phyloP scores from a whole-genome alignment of 805 yeast genomes.

The Yarrowia osloensis region DNA sequence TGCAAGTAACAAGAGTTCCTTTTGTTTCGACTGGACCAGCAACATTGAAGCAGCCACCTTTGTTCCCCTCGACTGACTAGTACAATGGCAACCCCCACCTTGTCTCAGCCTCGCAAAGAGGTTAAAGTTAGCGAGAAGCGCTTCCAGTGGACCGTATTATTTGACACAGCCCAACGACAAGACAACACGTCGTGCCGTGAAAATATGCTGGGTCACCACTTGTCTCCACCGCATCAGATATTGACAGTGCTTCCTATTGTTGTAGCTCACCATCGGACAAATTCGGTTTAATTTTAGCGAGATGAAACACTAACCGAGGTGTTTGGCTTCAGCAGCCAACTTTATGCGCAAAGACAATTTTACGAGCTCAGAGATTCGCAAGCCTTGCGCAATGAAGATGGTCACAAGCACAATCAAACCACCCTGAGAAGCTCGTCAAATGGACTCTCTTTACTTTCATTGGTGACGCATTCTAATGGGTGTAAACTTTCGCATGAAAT shows the following conservation, averaged over 20 bases:
- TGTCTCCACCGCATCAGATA: too few species aligned
- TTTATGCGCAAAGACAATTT: background rate
- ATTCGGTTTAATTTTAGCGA: constrained; percentile 2
- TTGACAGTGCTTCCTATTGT: background rate
- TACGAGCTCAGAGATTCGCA: background rate
- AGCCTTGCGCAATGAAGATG: background rate
- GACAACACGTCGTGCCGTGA: background rate
- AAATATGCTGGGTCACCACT: too few species aligned
- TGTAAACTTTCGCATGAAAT: too few species aligned
- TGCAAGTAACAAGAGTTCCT: background rate
- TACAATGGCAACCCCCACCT: background rate
- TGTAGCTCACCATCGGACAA: background rate
- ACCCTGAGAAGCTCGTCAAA: background rate
- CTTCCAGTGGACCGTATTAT: background rate
- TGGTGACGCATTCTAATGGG: background rate
- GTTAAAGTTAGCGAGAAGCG: background rate
- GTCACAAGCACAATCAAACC: background rate
- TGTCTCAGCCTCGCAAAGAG: background rate
- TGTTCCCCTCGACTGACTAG: background rate
- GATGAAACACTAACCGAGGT: background rate
- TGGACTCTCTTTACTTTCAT: too few species aligned
- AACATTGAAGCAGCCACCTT: background rate
- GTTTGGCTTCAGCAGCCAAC: constrained; percentile 1
- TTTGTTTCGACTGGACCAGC: background rate
- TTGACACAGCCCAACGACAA: too few species aligned